A percentile compares a stretch with the other conserved stretches of the same genome.
Evolutionary conservation across 148 eudicot species (phyloP).

Genomic region (Cornus suecica): DNA sequence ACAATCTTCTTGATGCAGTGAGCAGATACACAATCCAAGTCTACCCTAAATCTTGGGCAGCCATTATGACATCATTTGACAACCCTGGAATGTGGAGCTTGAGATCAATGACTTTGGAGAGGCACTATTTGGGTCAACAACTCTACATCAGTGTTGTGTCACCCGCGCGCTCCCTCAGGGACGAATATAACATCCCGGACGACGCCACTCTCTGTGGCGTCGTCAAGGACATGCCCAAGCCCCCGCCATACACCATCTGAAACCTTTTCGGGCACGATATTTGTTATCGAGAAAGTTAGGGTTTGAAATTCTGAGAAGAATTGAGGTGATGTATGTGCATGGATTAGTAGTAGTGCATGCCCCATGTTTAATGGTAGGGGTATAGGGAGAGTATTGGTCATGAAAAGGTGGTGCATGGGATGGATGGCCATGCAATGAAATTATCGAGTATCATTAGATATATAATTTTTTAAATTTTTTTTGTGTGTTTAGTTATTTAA

Average conservation of each 20-base stretch:
- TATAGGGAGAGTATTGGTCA: too few relatives aligned
- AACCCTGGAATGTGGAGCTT: constrained; percentile 43
- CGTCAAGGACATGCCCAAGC: constrained; percentile 45
- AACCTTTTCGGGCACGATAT: too few relatives aligned
- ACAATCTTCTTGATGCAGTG: constrained; percentile 34
- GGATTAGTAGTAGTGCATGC: too few relatives aligned
- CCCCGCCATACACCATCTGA: constrained; percentile 32
- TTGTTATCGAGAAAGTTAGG: too few relatives aligned
- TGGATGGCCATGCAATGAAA: too few relatives aligned
- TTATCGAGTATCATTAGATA: too few relatives aligned
- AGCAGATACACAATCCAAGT: constrained; percentile 37
- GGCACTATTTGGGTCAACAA: constrained; percentile 34
- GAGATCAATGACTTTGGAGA: constrained; percentile 19
- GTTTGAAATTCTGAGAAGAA: too few relatives aligned
- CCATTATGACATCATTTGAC: constrained; percentile 29
- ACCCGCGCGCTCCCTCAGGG: constrained; percentile 34
- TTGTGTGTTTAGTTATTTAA: too few relatives aligned
- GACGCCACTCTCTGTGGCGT: constrained; percentile 37
- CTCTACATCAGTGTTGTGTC: constrained; percentile 49
- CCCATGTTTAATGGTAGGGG: too few relatives aligned
- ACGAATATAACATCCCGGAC: constrained; percentile 47
- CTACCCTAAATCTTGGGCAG: constrained; percentile 37
- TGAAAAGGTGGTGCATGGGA: too few relatives aligned
- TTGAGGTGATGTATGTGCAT: too few relatives aligned
- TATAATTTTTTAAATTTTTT: too few relatives aligned